A percentile compares a stretch with the other conserved stretches of the same genome.
phyloP scores from a whole-genome alignment of 1,139 yeast species.

The Pneumocystis wakefieldiae region DNA sequence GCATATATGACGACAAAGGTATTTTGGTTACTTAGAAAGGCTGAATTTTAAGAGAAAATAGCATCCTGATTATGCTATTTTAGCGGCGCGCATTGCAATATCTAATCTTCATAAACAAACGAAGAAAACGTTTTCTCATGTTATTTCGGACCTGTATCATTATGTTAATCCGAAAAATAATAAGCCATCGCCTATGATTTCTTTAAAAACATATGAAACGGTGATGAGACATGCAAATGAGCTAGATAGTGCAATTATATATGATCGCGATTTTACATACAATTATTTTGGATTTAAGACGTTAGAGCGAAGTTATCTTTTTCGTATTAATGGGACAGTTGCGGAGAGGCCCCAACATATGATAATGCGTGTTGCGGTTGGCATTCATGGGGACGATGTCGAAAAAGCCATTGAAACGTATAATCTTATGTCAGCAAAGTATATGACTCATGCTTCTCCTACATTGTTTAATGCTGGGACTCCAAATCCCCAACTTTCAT shows the following conservation, averaged over 20 bases:
- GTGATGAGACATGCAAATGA: conserved; percentile 53
- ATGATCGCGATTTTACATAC: conserved; percentile 69
- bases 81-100: conserved; percentile 91
- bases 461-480: conserved; percentile 85
- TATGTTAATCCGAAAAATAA: conserved; percentile 70
- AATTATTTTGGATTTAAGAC: conserved; percentile 83
- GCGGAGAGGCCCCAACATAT: conserved; percentile 87
- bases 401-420: conserved; percentile 63
- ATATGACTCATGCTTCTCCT: conserved; percentile 80
- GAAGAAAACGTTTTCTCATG: conserved; percentile 73
- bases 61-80: conserved; percentile 88
- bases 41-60: conserved; percentile 17
- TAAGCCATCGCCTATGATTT: conserved; percentile 66
- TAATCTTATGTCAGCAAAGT: conserved; percentile 68
- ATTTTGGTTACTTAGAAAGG: not conserved
- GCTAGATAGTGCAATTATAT: conserved; percentile 65
- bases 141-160: conserved; percentile 52
- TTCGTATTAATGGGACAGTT: conserved; percentile 53
- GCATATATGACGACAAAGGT: conserved; percentile 75
- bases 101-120: conserved; percentile 89
- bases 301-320: conserved; percentile 64
- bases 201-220: conserved; percentile 50
- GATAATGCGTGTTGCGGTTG: conserved; percentile 79
- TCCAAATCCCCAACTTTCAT: conserved; percentile 72
- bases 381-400: conserved; percentile 68